phyloP scores from a whole-genome alignment of 129 eudicot species.

The Tanacetum coccineum region DNA sequence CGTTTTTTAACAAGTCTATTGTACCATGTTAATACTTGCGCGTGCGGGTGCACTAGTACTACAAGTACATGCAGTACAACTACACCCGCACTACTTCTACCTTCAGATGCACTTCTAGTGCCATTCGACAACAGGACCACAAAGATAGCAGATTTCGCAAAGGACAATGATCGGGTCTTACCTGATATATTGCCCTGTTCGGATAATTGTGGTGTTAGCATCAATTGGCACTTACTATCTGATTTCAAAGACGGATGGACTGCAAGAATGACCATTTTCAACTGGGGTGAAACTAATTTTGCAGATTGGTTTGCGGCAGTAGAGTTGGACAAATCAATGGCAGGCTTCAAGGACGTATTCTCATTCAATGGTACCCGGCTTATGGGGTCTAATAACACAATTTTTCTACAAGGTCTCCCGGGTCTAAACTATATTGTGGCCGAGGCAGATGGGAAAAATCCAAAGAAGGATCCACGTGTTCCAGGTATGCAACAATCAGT shows the following conservation, averaged over 20 bases:
- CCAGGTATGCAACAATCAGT: constrained; percentile 67
- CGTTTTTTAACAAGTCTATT: constrained; percentile 53
- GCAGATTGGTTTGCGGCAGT: constrained; percentile 61
- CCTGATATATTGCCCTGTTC: constrained; percentile 61
- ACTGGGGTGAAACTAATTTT: constrained; percentile 55
- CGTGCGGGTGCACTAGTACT: constrained; percentile 50
- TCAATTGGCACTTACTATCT: constrained; percentile 66
- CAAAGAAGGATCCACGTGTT: constrained; percentile 54
- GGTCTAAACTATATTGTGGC: constrained; percentile 44
- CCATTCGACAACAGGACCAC: constrained; percentile 60
- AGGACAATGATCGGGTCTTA: constrained; percentile 19
- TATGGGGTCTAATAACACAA: constrained; percentile 20
- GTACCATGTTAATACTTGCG: constrained; percentile 69
- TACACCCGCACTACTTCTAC: constrained; percentile 50
- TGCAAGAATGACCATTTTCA: constrained; percentile 68
- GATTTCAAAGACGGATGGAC: constrained; percentile 63
- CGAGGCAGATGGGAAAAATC: constrained; percentile 44
- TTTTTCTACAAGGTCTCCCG: constrained; percentile 50
- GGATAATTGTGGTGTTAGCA: constrained; percentile 67
- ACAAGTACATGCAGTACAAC: constrained; percentile 41
- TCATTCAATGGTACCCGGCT: constrained; percentile 51
- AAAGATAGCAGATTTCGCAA: constrained; percentile 18
- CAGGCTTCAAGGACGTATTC: constrained; percentile 50
- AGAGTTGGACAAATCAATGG: constrained; percentile 38
- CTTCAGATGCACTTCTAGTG: constrained; percentile 45